Evolutionary conservation across 2,329 filamentous ascomycete genomes (phyloP).

Genomic region (Didymella lethalis): DNA sequence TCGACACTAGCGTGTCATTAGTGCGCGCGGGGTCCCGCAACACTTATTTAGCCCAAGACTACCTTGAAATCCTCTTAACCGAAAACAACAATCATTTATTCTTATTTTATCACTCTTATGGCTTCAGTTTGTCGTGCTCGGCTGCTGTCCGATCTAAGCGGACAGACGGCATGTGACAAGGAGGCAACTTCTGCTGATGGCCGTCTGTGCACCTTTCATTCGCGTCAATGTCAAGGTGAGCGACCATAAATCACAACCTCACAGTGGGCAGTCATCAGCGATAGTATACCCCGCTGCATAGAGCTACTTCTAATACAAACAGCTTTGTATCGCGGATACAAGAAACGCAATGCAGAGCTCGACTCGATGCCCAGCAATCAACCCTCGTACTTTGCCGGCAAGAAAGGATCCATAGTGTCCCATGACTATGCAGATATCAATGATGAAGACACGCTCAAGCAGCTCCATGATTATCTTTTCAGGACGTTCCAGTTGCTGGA

Average conservation of each 20-base stretch:
- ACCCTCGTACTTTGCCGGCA: conserved; percentile 51
- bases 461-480: conserved; percentile 55
- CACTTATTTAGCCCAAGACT: neutral
- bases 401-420: conserved; percentile 50
- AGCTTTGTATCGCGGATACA: conserved; percentile 59
- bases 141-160: conserved; percentile 34
- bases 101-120: conserved; percentile 11
- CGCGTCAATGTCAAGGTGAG: conserved; percentile 38
- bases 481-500: conserved; percentile 50
- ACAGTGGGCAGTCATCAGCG: neutral
- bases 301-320: too few species aligned
- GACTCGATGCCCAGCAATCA: conserved; percentile 48
- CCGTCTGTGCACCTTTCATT: conserved; percentile 36
- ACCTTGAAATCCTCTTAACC: neutral
- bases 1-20: conserved; percentile 7
- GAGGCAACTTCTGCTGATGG: conserved; percentile 35
- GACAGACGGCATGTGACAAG: conserved; percentile 33
- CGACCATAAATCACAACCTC: neutral
- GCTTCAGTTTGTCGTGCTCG: conserved; percentile 30
- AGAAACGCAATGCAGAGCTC: conserved; percentile 56
- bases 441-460: conserved; percentile 49
- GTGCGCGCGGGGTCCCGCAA: conserved; percentile 15
- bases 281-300: too few species aligned
- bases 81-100: neutral
- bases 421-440: conserved; percentile 52